Base-by-base conservation (phyloP, 1,284 basidiomycete species). In the Boletus sp. region DNA sequence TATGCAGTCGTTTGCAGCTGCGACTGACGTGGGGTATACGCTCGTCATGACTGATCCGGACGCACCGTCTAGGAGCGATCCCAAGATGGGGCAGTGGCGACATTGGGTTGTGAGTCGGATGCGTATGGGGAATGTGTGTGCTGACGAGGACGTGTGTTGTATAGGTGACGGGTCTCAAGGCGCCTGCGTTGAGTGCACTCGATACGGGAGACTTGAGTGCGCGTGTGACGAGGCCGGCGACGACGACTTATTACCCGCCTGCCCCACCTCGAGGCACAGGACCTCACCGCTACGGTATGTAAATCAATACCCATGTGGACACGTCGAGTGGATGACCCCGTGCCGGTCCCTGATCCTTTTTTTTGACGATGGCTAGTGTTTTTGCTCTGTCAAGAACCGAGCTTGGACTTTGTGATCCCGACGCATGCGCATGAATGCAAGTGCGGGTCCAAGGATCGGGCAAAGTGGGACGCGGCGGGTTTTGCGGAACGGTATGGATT, bases 11-110 rank as follows among this genome's bases (percentile, higher is more conserved):
- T 71, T 75, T 20, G 73, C 71, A 12, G 73, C 72, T 49, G 67
- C 68, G 53, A 70, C 66, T 2, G 80, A 80, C 49, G 66, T 76
- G 5, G 77, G 76, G 8, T 88, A 86, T 64, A 87, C 86, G 3
- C 73, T 88, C 27, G 82, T 81, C 35, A 82, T 88, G 82, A 77
- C 82, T n/a, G 86, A 88, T 66, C 85, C 85, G 0, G 86, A 89
- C 65, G 86, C 85, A 3, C 87, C 86, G 0, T 83, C 81, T 1
- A 71, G 80, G 39, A 70, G 65, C 11, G 78, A 86, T 51, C 84
- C 82, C 1, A 80, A 78, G 58, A 85, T 77, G 66, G 76, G 79
- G 5, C 74, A 84, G 51, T 88, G 84, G 73, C 77, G 85, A 57
- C 86, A 89, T 61, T 88, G 85, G 85, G 73, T 89, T 55, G 84